Evolutionary conservation across 257 asterid genomes (phyloP).

Genomic region (Schizonepeta tenuifolia): DNA sequence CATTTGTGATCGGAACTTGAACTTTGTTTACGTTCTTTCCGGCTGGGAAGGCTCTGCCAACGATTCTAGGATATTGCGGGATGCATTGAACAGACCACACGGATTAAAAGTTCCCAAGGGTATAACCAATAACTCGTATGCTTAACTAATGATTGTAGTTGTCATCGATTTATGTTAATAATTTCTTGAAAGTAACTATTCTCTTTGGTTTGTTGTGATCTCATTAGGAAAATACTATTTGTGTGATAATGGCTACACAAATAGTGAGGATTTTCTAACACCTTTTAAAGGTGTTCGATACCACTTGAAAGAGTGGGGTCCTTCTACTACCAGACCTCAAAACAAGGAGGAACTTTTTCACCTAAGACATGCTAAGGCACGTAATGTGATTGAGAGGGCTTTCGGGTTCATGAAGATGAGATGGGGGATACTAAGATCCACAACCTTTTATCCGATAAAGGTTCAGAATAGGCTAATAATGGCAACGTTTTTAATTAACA

Average conservation of each 20-base stretch:
- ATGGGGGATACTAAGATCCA: neutral
- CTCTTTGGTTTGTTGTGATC: neutral
- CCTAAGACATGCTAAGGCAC: neutral
- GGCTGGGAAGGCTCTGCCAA: neutral
- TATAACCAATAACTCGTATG: neutral
- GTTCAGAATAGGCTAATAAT: too few relatives aligned
- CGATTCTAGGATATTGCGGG: neutral
- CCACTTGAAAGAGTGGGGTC: neutral
- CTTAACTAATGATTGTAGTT: too few relatives aligned
- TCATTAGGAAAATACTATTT: neutral
- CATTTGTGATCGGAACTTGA: neutral
- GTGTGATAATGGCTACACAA: neutral
- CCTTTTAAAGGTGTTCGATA: neutral
- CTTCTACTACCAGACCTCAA: too few relatives aligned
- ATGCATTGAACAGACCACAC: neutral
- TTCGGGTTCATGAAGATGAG: neutral
- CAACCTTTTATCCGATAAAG: neutral
- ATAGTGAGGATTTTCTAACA: neutral
- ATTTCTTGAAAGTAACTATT: too few relatives aligned
- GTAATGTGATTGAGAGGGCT: neutral
- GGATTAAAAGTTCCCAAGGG: neutral
- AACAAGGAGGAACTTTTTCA: neutral
- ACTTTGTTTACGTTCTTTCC: neutral
- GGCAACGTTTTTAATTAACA: neutral
- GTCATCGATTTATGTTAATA: too few relatives aligned